Percentiles rank a stretch among this genome's conserved stretches.
Evolutionary conservation across 2,329 filamentous ascomycete species (phyloP).

Genomic region (Talaromyces albobiverticillius): DNA sequence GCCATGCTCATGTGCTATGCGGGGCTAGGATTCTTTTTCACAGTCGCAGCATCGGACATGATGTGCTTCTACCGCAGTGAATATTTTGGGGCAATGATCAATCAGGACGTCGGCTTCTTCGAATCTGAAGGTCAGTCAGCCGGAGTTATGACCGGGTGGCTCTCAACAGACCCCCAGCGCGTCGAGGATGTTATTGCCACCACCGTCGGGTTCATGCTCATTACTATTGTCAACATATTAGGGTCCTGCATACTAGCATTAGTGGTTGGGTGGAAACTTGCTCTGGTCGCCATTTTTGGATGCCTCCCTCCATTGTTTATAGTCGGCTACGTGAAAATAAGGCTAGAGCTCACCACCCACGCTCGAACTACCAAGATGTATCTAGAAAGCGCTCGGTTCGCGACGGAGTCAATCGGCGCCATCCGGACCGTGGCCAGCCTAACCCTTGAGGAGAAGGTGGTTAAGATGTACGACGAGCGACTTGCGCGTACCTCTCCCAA

Average conservation of each 20-base stretch:
- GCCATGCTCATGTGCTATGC: no score
- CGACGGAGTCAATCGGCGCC: slow-evolving; percentile 49
- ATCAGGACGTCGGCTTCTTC: slow-evolving; percentile 92
- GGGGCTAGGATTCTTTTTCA: no score
- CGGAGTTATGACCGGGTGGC: slow-evolving; percentile 80
- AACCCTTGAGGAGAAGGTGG: slow-evolving; percentile 45
- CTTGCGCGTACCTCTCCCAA: no score
- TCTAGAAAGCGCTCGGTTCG: slow-evolving; percentile 48
- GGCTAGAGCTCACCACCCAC: no score
- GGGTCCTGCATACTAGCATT: slow-evolving; percentile 67
- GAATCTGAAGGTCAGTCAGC: slow-evolving; percentile 85
- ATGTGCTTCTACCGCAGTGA: no score
- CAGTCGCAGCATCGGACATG: no score
- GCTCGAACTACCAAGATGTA: slow-evolving; percentile 44
- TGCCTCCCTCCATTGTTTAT: slow-evolving; percentile 41
- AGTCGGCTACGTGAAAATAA: slow-evolving; percentile 40
- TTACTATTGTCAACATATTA: slow-evolving; percentile 74
- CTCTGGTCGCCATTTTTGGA: slow-evolving; percentile 69
- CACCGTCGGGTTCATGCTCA: slow-evolving; percentile 81
- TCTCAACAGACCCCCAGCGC: slow-evolving; percentile 85
- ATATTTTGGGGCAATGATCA: no score
- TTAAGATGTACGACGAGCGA: slow-evolving; percentile 36
- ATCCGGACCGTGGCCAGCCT: slow-evolving; percentile 52
- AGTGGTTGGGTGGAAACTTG: slow-evolving; percentile 85
- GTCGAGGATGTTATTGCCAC: slow-evolving; percentile 84